Percentiles rank a stretch among this genome's conserved stretches.
phyloP scores from a whole-genome alignment of 2,329 filamentous ascomycete species.

The Ampelomyces quisqualis region DNA sequence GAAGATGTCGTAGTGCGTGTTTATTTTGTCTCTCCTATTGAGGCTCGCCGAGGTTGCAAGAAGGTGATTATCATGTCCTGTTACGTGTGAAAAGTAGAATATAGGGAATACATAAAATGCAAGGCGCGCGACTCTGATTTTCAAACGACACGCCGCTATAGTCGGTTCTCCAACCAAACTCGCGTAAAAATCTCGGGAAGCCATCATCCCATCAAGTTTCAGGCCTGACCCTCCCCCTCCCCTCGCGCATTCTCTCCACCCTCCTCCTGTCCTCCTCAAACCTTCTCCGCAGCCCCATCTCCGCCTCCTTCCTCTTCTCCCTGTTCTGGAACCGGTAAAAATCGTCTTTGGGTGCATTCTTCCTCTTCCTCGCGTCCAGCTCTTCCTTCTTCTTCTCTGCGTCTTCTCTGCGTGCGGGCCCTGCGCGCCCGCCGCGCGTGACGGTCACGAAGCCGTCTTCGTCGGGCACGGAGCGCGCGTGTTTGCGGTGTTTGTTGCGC shows the following conservation, averaged over 20 bases:
- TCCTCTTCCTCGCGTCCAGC: constrained; percentile 58
- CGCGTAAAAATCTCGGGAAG: no score
- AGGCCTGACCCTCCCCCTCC: constrained; percentile 48
- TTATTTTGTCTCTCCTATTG: no score
- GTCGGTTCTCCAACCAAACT: no score
- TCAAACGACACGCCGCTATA: no score
- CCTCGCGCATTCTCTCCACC: constrained; percentile 68
- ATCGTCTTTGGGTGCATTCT: constrained; percentile 59
- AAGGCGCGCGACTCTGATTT: no score
- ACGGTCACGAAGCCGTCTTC: constrained; percentile 96
- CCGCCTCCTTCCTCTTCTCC: constrained; percentile 75
- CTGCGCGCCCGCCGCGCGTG: constrained; percentile 67
- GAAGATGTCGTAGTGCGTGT: no score
- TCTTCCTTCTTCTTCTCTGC: constrained; percentile 58
- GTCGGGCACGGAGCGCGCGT: constrained; percentile 76
- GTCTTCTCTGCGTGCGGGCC: constrained; percentile 72
- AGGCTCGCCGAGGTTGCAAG: no score
- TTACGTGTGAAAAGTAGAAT: no score
- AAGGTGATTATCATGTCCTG: no score
- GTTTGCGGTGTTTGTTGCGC: constrained; percentile 61
- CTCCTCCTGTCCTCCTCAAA: constrained; percentile 77
- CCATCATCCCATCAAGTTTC: no score
- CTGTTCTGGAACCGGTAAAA: constrained; percentile 85
- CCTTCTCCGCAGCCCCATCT: constrained; percentile 65
- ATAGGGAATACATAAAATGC: no score